phyloP scores from a whole-genome alignment of 345 rosid species.

The Lagerstroemia speciosa region DNA sequence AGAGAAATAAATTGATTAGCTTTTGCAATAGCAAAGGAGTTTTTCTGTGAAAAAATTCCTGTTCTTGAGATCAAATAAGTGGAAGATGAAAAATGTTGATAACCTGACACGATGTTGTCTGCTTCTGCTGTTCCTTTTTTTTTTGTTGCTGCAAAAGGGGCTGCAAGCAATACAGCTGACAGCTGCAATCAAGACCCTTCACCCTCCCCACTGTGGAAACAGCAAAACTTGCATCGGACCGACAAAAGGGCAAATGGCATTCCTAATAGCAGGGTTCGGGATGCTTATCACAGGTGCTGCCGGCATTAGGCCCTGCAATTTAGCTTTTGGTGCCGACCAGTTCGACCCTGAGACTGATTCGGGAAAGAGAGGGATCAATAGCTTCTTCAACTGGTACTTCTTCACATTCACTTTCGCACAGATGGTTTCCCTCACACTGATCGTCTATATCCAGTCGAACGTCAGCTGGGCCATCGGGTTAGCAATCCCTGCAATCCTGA shows the following conservation, averaged over 20 bases:
- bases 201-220: conserved; percentile 36
- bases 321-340: conserved; percentile 79
- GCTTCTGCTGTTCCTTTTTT: neutral
- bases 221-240: conserved; percentile 40
- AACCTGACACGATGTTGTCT: neutral
- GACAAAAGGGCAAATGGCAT: conserved; percentile 43
- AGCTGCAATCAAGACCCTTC: conserved; percentile 48
- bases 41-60: neutral
- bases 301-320: conserved; percentile 67
- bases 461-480: conserved; percentile 75
- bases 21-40: neutral
- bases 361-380: conserved; percentile 61
- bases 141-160: conserved; percentile 38
- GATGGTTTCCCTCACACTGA: conserved; percentile 53
- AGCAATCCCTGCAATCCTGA: conserved; percentile 54
- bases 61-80: neutral
- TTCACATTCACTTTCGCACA: conserved; percentile 74
- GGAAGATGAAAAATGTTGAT: neutral
- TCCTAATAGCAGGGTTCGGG: conserved; percentile 39
- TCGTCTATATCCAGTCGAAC: conserved; percentile 66
- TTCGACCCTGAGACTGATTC: conserved; percentile 62
- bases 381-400: conserved; percentile 87
- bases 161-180: conserved; percentile 47
- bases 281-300: conserved; percentile 60
- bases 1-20: neutral